These are phyloP conservation scores for Limonium bicolor DNA, from an alignment of 148 eudicot genomes.

Conservation along the genomic window DNA sequence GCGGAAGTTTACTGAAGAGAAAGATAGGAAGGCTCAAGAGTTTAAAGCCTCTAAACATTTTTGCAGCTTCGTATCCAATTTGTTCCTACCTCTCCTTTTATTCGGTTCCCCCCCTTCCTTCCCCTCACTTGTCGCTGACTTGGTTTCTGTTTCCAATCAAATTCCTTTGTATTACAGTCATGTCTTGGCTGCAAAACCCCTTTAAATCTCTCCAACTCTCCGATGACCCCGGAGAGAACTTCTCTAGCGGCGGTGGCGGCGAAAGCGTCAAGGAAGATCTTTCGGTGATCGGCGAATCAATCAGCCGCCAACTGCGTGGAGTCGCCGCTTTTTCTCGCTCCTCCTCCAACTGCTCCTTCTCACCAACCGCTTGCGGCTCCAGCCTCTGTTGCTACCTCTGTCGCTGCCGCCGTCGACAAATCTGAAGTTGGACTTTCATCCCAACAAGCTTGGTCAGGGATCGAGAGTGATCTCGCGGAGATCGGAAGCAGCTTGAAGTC, in stretches of 20 bases:
- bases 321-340: slow-evolving; percentile 64
- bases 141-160: too few species aligned
- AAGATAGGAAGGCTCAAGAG: too few species aligned
- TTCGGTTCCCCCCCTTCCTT: too few species aligned
- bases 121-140: too few species aligned
- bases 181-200: slow-evolving; percentile 51
- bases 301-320: slow-evolving; percentile 44
- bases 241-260: slow-evolving; percentile 5
- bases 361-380: slow-evolving; percentile 47
- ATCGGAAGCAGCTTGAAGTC: slow-evolving; percentile 49
- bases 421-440: slow-evolving; percentile 7
- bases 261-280: slow-evolving; percentile 26
- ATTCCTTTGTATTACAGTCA: too few species aligned
- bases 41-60: too few species aligned
- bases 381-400: slow-evolving; percentile 32
- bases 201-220: slow-evolving; percentile 19
- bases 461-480: slow-evolving; percentile 53
- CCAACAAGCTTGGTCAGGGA: slow-evolving; percentile 20
- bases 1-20: too few species aligned
- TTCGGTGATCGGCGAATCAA: slow-evolving; percentile 31
- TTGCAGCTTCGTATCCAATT: too few species aligned
- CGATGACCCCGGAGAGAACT: slow-evolving; percentile 8
- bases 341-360: slow-evolving; percentile 22
- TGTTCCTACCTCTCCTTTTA: too few species aligned
- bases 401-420: slow-evolving; percentile 18